Conservation (phyloP, 805 yeast species). For the Danielia reshetovae region DNA sequence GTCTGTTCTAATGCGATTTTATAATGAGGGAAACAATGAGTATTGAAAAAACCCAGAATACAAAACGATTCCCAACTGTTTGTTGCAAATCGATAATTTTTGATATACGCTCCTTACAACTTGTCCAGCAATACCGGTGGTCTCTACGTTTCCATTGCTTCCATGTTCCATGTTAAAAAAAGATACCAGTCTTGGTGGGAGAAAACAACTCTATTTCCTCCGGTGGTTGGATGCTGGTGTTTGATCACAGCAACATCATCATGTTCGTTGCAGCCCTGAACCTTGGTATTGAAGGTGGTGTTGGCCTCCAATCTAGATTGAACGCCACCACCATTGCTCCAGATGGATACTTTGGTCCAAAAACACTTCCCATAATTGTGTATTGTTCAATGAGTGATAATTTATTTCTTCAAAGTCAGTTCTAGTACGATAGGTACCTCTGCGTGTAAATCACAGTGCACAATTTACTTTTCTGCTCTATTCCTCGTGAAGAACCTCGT, state of each 20-base stretch:
- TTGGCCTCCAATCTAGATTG: not conserved
- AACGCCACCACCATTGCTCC: slow-evolving; percentile 9
- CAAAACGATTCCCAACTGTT: too few species aligned
- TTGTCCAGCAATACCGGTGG: slow-evolving; percentile 28
- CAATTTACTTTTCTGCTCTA: too few species aligned
- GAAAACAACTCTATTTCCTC: slow-evolving; percentile 31
- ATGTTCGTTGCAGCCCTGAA: slow-evolving; percentile 37
- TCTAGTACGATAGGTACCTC: too few species aligned
- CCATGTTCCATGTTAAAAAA: slow-evolving; percentile 27
- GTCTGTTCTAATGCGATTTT: too few species aligned
- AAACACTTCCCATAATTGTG: slow-evolving; percentile 14
- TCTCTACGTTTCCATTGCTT: slow-evolving; percentile 21
- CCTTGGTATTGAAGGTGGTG: slow-evolving; percentile 33
- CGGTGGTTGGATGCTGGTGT: slow-evolving; percentile 31
- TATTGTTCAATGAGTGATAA: too few species aligned
- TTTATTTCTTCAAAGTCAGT: too few species aligned
- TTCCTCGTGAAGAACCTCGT: too few species aligned
- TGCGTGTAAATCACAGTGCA: too few species aligned
- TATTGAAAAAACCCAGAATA: too few species aligned
- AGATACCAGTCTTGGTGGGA: slow-evolving; percentile 31
- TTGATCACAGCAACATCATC: slow-evolving; percentile 31
- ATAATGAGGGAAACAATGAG: too few species aligned
- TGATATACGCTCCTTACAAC: slow-evolving; percentile 32
- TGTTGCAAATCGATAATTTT: too few species aligned
- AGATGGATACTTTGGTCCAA: slow-evolving; percentile 21